Evolutionary conservation across 495 filamentous ascomycete genomes (phyloP), one percentile per base, ranked within the genome.

Genomic region (Hypoxylon fuscum): DNA sequence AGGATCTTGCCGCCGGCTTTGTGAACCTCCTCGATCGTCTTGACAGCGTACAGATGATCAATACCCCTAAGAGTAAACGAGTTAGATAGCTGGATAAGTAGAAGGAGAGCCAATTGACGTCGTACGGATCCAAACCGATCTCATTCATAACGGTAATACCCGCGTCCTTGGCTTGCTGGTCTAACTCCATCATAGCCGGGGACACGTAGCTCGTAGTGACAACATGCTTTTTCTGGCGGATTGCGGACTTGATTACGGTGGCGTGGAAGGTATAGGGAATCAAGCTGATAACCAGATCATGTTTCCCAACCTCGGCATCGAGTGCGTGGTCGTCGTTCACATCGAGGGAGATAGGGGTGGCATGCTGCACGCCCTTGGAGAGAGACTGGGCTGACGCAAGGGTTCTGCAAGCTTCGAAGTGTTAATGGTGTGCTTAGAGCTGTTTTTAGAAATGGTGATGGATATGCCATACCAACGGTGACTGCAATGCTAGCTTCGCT

Each of bases 131-230:
- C 41, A 96, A 74, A 54, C 94, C 93, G 72, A 97, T 96, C 85
- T 98, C 95, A 72, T 98, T 97, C 90, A 98, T 90, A 56, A 98
- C 93, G 0, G 92, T 96, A 67, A 98, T 98, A 44, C 93, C 94
- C 7, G 96, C 96, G 41, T 89, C 88, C 82, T 97, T 97, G 72
- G 83, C 86, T 61, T 87, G 82, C 53, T 84, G 79, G 55, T 97
- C 92, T 23, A 98, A 81, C 79, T 91, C 95, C 74, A 87, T 68
- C 93, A 98, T 97, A 22, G 91, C 92, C 0, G 93, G 92, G 1
- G 90, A 95, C 43, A 96, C 88, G 68, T 98, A 97, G 55, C 86
- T 90, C n/a, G 95, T 98, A 35, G 95, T 97, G 47, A 98, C 95
- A 48, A 98, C 93, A 81, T 98, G 79, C 78, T 90, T 96, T 88